A percentile compares a stretch with the other conserved stretches of the same genome.
Conservation (phyloP, 768 basidiomycete genomes). For the Lyophyllum semitale region DNA sequence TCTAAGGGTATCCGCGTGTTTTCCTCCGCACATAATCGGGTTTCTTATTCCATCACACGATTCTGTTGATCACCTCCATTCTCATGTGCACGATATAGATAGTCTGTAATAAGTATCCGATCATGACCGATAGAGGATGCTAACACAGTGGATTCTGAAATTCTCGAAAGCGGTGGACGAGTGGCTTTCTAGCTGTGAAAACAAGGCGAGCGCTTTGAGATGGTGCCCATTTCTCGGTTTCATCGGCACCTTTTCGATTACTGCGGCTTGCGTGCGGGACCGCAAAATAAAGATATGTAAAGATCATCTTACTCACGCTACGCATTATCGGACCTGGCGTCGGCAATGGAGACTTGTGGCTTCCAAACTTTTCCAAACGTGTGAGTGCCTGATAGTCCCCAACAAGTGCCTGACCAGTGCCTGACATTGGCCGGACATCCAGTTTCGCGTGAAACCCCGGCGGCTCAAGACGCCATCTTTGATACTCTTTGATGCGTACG, state of each 20-base stretch:
- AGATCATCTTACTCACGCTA: neutral
- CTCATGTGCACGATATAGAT: constrained; percentile 73
- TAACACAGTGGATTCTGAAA: constrained; percentile 64
- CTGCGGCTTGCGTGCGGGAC: neutral
- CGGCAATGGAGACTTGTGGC: neutral
- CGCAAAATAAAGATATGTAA: neutral
- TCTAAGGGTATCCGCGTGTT: constrained; percentile 2
- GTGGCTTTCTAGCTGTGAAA: constrained; percentile 56
- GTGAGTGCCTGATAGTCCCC: no score
- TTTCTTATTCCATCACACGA: constrained; percentile 84
- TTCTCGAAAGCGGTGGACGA: constrained; percentile 54
- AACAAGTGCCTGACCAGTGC: no score
- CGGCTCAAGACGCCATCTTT: no score
- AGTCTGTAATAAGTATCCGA: constrained; percentile 49
- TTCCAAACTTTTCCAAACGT: no score
- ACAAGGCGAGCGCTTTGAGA: no score
- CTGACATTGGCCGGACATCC: no score
- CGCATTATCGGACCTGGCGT: neutral
- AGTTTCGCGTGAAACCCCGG: no score
- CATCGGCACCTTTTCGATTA: neutral
- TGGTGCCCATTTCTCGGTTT: neutral
- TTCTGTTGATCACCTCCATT: constrained; percentile 70
- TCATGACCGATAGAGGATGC: constrained; percentile 35
- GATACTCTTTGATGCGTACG: no score
- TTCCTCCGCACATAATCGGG: constrained; percentile 54